phyloP scores from a whole-genome alignment of 2,329 filamentous ascomycete species.

The Dothideomycetes sp. region DNA sequence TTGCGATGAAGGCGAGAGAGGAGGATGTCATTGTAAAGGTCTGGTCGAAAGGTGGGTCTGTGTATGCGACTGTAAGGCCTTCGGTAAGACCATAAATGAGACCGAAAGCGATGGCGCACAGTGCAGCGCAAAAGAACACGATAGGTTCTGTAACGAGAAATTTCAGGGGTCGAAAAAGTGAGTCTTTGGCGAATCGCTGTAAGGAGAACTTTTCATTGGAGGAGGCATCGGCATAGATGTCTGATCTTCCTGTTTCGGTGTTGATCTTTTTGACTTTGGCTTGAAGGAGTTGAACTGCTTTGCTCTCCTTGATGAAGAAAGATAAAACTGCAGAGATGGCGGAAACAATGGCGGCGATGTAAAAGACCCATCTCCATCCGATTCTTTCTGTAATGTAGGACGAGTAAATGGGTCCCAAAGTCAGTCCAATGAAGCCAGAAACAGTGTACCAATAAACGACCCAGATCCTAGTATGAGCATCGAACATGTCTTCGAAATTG shows the following conservation, averaged over 20 bases:
- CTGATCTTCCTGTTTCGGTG: conserved; percentile 18
- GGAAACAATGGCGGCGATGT: conserved; percentile 34
- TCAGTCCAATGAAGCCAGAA: conserved; percentile 34
- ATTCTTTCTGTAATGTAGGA: conserved; percentile 31
- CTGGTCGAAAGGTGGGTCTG: conserved; percentile 20
- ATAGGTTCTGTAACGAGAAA: conserved; percentile 40
- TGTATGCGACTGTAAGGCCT: conserved; percentile 18
- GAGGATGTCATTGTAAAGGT: conserved; percentile 33
- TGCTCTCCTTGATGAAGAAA: conserved; percentile 33
- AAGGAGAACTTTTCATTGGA: conserved; percentile 12
- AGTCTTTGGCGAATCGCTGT: conserved; percentile 28
- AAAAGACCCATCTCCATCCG: conserved; percentile 39
- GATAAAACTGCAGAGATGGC: conserved; percentile 28
- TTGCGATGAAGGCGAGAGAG: conserved; percentile 43
- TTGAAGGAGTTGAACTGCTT: conserved; percentile 34
- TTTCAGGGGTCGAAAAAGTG: conserved; percentile 33
- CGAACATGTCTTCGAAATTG: conserved; percentile 42
- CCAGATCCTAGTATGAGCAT: conserved; percentile 36
- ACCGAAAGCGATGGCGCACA: conserved; percentile 18
- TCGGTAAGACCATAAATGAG: conserved; percentile 19
- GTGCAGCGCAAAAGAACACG: conserved; percentile 33
- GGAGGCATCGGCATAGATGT: conserved; percentile 14
- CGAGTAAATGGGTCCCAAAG: conserved; percentile 37
- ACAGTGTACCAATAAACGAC: conserved; percentile 39
- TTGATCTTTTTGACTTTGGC: conserved; percentile 25